phyloP scores from a whole-genome alignment of 768 basidiomycete genomes.

The Melanogaster broomeanus region DNA sequence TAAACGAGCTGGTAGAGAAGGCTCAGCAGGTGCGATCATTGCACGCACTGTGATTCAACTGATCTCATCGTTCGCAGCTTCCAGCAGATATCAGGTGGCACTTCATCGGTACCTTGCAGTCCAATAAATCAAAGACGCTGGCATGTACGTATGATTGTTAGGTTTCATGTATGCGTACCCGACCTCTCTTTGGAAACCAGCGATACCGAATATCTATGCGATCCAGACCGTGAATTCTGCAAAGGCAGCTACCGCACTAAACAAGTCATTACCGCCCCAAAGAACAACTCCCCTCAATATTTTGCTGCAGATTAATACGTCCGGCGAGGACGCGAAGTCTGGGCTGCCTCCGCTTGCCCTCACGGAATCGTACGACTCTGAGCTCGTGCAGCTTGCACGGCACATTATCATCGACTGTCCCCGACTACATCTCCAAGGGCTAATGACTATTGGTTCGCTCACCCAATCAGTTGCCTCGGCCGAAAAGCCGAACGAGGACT shows the following conservation, averaged over 20 bases:
- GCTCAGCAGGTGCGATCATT: conserved; percentile 57
- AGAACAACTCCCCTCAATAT: conserved; percentile 69
- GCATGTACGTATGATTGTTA: conserved; percentile 54
- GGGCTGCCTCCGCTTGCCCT: conserved; percentile 67
- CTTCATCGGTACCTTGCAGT: conserved; percentile 92
- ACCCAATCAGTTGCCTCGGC: conserved; percentile 56
- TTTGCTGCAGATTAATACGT: conserved; percentile 94
- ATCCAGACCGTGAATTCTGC: conserved; percentile 84
- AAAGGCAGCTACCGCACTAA: conserved; percentile 78
- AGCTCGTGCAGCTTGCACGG: conserved; percentile 64
- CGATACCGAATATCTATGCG: conserved; percentile 83
- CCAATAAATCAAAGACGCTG: conserved; percentile 90
- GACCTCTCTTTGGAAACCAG: conserved; percentile 39
- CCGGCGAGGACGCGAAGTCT: conserved; percentile 88
- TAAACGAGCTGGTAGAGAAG: conserved; percentile 89
- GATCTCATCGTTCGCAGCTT: conserved; percentile 51
- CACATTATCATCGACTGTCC: conserved; percentile 77
- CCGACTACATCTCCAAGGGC: conserved; percentile 70
- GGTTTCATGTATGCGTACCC: conserved; percentile 1
- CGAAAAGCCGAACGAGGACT: conserved; percentile 66
- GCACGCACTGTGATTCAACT: not conserved
- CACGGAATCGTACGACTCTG: conserved; percentile 38
- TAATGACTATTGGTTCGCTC: conserved; percentile 97
- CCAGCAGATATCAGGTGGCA: conserved; percentile 92
- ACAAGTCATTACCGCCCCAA: conserved; percentile 66